Evolutionary conservation across 108 stramenopile species (phyloP), one percentile per base, ranked within the genome.

Genomic region (Cyclostephanos tholiformis): DNA sequence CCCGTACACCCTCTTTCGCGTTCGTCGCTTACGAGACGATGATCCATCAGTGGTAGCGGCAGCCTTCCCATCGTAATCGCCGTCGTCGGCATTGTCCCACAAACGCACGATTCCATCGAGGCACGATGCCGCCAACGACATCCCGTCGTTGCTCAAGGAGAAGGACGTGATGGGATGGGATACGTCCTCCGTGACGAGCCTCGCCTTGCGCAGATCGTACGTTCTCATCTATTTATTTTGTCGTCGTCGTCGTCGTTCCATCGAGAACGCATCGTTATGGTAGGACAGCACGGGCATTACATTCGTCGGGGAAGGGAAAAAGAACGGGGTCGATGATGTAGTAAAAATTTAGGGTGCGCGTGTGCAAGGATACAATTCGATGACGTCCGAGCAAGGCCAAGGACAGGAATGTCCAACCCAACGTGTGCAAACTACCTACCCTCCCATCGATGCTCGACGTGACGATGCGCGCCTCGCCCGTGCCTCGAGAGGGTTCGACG

Each of bases 391-490:
- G n/a, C n/a, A n/a, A n/a, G n/a, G n/a, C n/a, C n/a, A n/a, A n/a
- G n/a, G n/a, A n/a, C n/a, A n/a, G n/a, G n/a, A n/a, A n/a, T n/a
- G n/a, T n/a, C n/a, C n/a, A n/a, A n/a, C n/a, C n/a, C n/a, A n/a
- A n/a, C n/a, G n/a, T n/a, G n/a, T n/a, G n/a, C n/a, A n/a, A n/a
- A n/a, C n/a, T n/a, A 48, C 74, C 2, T 20, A 93, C 79, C 51
- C 63, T 59, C 12, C 93, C 93, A 72, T 94, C 93, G n/a, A 94
- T 82, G 43, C 89, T 89, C 8, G 86, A 81, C 19, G 91, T 90
- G 11, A 79, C 55, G 44, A 83, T 83, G 48, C 72, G 63, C n/a
- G 64, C 61, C 22, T 75, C 80, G 3, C 65, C 53, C 12, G 7
- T 22, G 19, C 61, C 59, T 44, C 64, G 20, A 30, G 76, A 74